These are phyloP conservation scores for Chimonanthus salicifolius DNA, from an alignment of 164 flowering plant genomes.

Conservation along the genomic window DNA sequence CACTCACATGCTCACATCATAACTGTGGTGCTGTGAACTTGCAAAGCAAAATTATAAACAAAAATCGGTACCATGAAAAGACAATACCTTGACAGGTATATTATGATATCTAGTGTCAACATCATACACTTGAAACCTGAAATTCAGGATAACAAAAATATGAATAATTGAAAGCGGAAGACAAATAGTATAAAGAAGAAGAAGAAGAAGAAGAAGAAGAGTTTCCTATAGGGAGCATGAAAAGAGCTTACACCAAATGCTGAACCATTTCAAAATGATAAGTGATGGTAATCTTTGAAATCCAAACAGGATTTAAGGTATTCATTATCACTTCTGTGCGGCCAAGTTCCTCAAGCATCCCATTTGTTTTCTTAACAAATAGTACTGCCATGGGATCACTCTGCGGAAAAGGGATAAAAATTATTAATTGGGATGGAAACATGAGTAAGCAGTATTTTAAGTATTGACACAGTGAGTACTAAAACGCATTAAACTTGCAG, in stretches of 20 bases:
- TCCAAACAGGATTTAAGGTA: constrained; percentile 74
- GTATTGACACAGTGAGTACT: too few species aligned
- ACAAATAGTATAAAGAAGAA: background rate
- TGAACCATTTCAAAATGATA: constrained; percentile 83
- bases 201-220: background rate
- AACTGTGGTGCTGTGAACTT: background rate
- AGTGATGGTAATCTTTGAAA: constrained; percentile 40
- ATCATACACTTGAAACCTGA: constrained; percentile 84
- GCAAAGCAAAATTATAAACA: background rate
- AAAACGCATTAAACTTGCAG: background rate
- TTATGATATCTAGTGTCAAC: constrained; percentile 76
- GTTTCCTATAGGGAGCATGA: background rate
- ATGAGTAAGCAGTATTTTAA: too few species aligned
- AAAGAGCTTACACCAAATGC: constrained; percentile 60
- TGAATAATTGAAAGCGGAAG: background rate
- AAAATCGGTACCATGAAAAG: background rate
- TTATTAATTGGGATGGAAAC: background rate
- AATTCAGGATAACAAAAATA: constrained; percentile 8
- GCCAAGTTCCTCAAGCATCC: constrained; percentile 62
- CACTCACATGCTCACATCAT: background rate
- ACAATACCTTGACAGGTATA: constrained; percentile 65
- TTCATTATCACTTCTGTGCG: constrained; percentile 84
- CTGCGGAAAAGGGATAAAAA: constrained; percentile 25
- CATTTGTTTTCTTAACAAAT: constrained; percentile 62
- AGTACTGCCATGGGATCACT: constrained; percentile 84